Base-by-base conservation (phyloP, 352 stramenopile genomes). In the Peronospora destructor region DNA sequence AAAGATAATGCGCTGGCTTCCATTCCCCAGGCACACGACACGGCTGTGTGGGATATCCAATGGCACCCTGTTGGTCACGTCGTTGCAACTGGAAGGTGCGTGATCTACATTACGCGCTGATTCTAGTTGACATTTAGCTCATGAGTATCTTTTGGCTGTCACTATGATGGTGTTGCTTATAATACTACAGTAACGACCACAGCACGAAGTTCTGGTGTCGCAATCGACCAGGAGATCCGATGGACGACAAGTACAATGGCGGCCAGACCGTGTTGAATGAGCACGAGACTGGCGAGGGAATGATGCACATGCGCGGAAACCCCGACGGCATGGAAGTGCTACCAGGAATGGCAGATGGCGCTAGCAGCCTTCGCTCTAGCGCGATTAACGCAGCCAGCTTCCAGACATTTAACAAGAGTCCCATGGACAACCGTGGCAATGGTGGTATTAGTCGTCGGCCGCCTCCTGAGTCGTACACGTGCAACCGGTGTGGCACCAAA, bases 191-290 rank as follows among this genome's bases (percentile, higher is more conserved):
- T 48, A 98, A 98, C 61, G 96, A 99, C 66, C 77, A 97, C 59
- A 97, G 94, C 55, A 97, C 94, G 30, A 99, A 99, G 70, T 98
- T 98, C 53, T 99, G 95, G 95, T 93, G 86, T 30, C 82, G 95
- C 41, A 98, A 98, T 63, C 85, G 95, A 33, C 85, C 93, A 0
- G 95, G 95, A 25, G 80, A 91, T 29, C 83, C 76, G 23, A 91
- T 93, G 79, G 82, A 93, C 44, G 82, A 93, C 66, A 93, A 91
- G 61, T 93, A 93, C 64, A 93, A 93, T 52, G 77, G 76, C 17
- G 79, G 76, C 0, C 66, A 84, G 35, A 82, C 59, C 14, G 74
- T 87, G 42, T 59, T 91, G 34, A 85, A 79, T 39, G 77, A 91
- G 29, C 64, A 67, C 2, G 79, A 92, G 19, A 64, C 55, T 29